A percentile compares a stretch with the other conserved stretches of the same genome.
These are phyloP conservation scores for Penicillium carneum DNA, from an alignment of 2,329 filamentous ascomycete genomes.

Conservation along the genomic window DNA sequence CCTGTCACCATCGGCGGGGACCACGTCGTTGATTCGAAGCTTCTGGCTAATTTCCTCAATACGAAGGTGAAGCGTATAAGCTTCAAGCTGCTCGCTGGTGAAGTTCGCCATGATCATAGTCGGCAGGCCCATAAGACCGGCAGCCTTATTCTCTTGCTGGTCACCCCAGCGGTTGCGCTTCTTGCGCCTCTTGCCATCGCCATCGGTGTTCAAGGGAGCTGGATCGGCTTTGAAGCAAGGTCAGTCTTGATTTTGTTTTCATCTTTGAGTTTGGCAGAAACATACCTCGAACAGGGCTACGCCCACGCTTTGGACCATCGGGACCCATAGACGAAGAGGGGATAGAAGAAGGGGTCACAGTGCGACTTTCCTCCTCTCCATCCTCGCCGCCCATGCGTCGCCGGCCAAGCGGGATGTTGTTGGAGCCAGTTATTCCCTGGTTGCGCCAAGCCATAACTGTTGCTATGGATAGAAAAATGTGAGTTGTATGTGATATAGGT, in stretches of 20 bases:
- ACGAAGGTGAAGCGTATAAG: constrained; percentile 92
- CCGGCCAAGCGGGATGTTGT: constrained; percentile 93
- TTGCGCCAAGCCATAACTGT: constrained; percentile 68
- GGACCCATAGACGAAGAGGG: constrained; percentile 36
- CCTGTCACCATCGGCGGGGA: constrained; percentile 94
- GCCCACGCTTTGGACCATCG: constrained; percentile 77
- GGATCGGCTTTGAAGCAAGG: constrained; percentile 50
- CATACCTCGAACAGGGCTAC: constrained; percentile 84
- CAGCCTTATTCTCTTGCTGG: constrained; percentile 96
- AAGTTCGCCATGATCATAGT: constrained; percentile 97
- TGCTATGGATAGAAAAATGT: constrained; percentile 22
- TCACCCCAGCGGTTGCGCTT: constrained; percentile 99
- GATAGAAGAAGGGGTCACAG: constrained; percentile 56
- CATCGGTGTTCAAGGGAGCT: constrained; percentile 64
- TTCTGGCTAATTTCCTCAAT: constrained; percentile 99
- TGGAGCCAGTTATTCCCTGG: constrained; percentile 91
- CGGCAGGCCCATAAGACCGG: constrained; percentile 93
- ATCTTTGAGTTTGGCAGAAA: constrained; percentile 28
- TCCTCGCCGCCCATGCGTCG: constrained; percentile 78
- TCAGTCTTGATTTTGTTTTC: constrained; percentile 31
- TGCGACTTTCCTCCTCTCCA: constrained; percentile 55
- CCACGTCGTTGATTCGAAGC: constrained; percentile 97
- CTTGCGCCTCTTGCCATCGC: constrained; percentile 80
- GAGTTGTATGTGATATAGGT: constrained; percentile 20
- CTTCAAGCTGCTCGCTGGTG: constrained; percentile 97